Evolutionary conservation across 1,284 basidiomycete species (phyloP), one percentile per base, ranked within the genome.

Genomic region (Pyrrhoderma noxium): DNA sequence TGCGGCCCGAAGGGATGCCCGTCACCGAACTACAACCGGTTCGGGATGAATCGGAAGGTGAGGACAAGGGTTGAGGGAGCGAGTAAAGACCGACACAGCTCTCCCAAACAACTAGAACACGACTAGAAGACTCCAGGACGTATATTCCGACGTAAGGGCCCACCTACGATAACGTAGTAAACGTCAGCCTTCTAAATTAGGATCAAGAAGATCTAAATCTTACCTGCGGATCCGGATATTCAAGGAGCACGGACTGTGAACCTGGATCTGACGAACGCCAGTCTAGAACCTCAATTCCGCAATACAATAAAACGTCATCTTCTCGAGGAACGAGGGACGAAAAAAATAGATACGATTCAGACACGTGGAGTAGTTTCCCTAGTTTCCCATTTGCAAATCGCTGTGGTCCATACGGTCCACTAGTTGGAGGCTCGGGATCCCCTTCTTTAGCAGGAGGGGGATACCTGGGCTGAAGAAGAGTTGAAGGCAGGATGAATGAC

Each of bases 171-270:
- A 7, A 43, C 25, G 19, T 16, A 47, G 13, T 42, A 19, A 38
- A 19, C 23, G 35, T 41, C 9, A 44, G 14, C 13, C 13, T 21
- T 35, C 14, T 16, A n/a, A 16, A 13, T 38, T 2, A 21, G 18
- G 22, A 34, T 3, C n/a, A 41, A 34, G 22, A 13, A 14, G 18
- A 23, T 19, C 11, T 18, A 13, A 39, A 21, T 14, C 52, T 45
- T 44, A 53, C 52, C 36, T 49, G 47, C 11, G 52, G 47, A 22
- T 49, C 52, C 9, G 52, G 52, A 40, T 49, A 53, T 18, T 47
- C 52, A n/a, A 53, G 41, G 19, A 53, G 42, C 13, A 41, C 47
- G n/a, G 52, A 37, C 1, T 52, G 38, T 40, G 36, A 9, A 5
- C 27, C 27, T 31, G 27, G 27, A 31, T 31, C 27, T 21, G 42